These are phyloP conservation scores for Syzygium malaccense DNA, from an alignment of 441 rosid species.

Conservation along the genomic window DNA sequence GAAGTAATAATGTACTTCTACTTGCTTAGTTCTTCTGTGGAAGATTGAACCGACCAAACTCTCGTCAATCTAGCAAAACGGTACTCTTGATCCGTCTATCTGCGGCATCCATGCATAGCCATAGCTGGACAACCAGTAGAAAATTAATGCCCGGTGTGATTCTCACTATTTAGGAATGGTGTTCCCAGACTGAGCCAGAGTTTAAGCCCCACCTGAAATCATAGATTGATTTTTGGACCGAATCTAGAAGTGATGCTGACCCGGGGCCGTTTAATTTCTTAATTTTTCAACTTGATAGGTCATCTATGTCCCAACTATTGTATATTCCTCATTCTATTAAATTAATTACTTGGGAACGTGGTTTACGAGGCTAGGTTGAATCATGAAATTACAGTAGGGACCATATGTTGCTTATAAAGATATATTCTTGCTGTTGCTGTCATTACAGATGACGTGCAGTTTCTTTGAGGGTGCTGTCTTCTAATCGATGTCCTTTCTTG, in stretches of 20 bases:
- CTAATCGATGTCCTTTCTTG: too few species aligned
- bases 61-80: not conserved
- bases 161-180: not conserved
- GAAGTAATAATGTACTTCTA: not conserved
- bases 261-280: not conserved
- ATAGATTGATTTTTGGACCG: not conserved
- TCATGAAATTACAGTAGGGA: not conserved
- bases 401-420: not conserved
- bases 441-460: too few species aligned
- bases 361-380: rapidly evolving
- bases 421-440: too few species aligned
- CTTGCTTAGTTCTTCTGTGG: not conserved
- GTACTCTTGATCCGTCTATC: not conserved
- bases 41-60: not conserved
- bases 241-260: not conserved
- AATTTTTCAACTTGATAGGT: not conserved
- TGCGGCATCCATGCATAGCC: too few species aligned
- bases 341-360: not conserved
- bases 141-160: not conserved
- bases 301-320: not conserved
- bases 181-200: not conserved
- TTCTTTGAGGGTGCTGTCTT: too few species aligned
- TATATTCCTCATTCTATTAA: not conserved
- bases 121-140: not conserved
- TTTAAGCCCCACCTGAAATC: not conserved